Percentiles rank a stretch among this genome's conserved stretches.
Evolutionary conservation across 2,329 filamentous ascomycete genomes (phyloP).

Genomic region (Curvularia hawaiiensis): DNA sequence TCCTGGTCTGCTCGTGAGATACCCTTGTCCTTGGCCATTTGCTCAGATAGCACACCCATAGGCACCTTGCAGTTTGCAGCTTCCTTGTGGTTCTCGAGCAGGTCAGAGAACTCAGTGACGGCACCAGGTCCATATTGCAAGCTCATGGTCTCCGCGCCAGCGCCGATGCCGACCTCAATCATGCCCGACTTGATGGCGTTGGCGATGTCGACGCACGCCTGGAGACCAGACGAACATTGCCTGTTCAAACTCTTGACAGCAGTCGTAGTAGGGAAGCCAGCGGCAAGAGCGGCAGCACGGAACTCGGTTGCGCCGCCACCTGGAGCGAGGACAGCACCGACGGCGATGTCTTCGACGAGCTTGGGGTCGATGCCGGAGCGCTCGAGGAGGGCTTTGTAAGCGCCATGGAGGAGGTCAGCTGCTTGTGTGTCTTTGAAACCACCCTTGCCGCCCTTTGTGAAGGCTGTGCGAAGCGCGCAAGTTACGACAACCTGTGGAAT

Average conservation of each 20-base stretch:
- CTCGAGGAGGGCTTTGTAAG: slow-evolving; percentile 79
- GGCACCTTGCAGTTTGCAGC: slow-evolving; percentile 96
- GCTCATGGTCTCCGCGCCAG: slow-evolving; percentile 96
- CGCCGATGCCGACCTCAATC: slow-evolving; percentile 94
- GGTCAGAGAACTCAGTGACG: slow-evolving; percentile 90
- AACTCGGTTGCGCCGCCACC: slow-evolving; percentile 97
- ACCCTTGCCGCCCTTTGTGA: slow-evolving; percentile 92
- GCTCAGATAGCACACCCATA: slow-evolving; percentile 92
- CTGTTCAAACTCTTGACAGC: slow-evolving; percentile 90
- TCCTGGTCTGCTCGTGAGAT: slow-evolving; percentile 79
- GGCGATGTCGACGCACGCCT: slow-evolving; percentile 91
- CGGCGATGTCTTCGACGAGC: slow-evolving; percentile 89
- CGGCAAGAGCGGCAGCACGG: slow-evolving; percentile 86
- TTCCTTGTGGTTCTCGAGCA: slow-evolving; percentile 79
- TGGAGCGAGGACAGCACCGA: slow-evolving; percentile 88
- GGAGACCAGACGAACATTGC: slow-evolving; percentile 91
- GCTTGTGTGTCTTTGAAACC: slow-evolving; percentile 94
- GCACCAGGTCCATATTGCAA: slow-evolving; percentile 87
- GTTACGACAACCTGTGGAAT: slow-evolving; percentile 75
- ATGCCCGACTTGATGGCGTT: slow-evolving; percentile 90
- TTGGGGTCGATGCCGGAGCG: slow-evolving; percentile 87
- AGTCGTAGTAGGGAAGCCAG: slow-evolving; percentile 84
- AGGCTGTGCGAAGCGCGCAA: slow-evolving; percentile 84
- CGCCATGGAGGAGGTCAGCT: slow-evolving; percentile 82
- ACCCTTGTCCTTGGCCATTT: slow-evolving; percentile 87